Base-by-base conservation (phyloP, 192 early-diverging fungal genomes). In the Backusella morwellensis region DNA sequence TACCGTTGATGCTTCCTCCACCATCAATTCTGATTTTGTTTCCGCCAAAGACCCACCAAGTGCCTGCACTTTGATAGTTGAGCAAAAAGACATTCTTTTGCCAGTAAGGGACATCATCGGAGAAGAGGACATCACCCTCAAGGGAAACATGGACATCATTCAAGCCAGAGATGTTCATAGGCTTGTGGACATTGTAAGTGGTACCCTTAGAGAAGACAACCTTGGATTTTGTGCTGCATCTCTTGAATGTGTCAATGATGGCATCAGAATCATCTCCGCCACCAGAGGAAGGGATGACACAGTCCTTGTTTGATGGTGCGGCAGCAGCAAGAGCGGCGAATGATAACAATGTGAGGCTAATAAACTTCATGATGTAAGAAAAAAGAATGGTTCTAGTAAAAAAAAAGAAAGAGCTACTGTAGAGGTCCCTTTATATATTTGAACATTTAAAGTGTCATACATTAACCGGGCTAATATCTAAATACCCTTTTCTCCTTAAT, bases 1-100 rank as follows among this genome's bases (percentile, higher is more conserved):
- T 72, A 26, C 76, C 76, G 12, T 71, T 52, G 17, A 77, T 66
- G 21, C 34, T 66, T 41, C 76, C 76, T 11, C 76, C 76, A 3
- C 76, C 76, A 66, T 77, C 40, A 8, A 77, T n/a, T 21, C 40
- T 77, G 5, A 72, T 47, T n/a, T 66, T 63, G 2, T 72, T 35
- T 23, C 76, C 76, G 12, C 76, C 76, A 72, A 77, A 72, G 26
- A 77, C 35, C 76, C 76, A 77, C 52, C 56, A 77, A 29, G 70
- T 77, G 36, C 67, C 44, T 15, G 69, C 70, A 72, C 68, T 77
- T 26, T 77, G 76, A 26, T 72, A 77, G 26, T 68, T 66, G 35
- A 77, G 29, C 12, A 56, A 66, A 17, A 54, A 77, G n/a, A 42
- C 66, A 34, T 71, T 72, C 1, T 72, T 47, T 8, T 72, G 70